Percentiles rank a stretch among this genome's conserved stretches.
These are phyloP conservation scores for Trichoderma parareesei DNA, from an alignment of 495 filamentous ascomycete genomes.

Conservation along the genomic window DNA sequence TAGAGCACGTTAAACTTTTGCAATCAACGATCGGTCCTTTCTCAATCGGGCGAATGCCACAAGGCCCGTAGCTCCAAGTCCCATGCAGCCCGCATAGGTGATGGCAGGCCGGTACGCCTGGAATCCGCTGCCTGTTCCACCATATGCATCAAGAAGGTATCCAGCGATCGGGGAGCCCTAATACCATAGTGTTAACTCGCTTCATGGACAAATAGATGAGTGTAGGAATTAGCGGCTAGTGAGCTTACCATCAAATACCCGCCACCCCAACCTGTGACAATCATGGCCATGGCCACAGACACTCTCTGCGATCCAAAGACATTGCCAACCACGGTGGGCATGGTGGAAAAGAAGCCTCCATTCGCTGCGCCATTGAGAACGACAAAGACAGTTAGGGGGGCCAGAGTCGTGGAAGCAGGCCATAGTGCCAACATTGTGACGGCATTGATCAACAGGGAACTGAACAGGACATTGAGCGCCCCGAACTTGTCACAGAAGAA, in stretches of 20 bases:
- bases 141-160: constrained; percentile 47
- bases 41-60: constrained; percentile 23
- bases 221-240: no score
- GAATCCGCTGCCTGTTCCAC: constrained; percentile 37
- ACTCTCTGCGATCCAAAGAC: constrained; percentile 48
- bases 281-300: constrained; percentile 53
- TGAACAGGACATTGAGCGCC: constrained; percentile 39
- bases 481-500: constrained; percentile 44
- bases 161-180: constrained; percentile 52
- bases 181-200: neutral
- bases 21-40: constrained; percentile 20
- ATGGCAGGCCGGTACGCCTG: constrained; percentile 50
- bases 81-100: constrained; percentile 45
- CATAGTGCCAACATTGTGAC: constrained; percentile 51
- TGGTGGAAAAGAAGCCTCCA: constrained; percentile 51
- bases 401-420: constrained; percentile 46
- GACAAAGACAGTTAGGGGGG: constrained; percentile 43
- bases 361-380: constrained; percentile 49
- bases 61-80: constrained; percentile 25
- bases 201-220: no score
- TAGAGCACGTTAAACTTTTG: constrained; percentile 20
- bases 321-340: constrained; percentile 53
- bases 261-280: constrained; percentile 51
- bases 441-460: constrained; percentile 32
- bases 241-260: constrained; percentile 46